Conservation (phyloP, 179 eudicot genomes). For the Actinidia polygama region DNA sequence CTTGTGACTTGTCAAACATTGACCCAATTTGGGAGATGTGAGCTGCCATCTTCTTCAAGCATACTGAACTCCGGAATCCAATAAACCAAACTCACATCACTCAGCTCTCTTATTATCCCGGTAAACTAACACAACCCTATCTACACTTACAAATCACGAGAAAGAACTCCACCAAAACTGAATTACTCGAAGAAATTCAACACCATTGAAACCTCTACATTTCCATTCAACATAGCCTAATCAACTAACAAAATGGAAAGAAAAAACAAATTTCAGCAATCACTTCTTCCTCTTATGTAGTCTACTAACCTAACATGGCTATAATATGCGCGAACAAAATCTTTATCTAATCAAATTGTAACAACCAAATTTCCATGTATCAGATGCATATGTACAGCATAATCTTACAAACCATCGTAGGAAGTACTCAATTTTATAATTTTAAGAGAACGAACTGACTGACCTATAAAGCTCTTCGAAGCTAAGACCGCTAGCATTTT, state of each 20-base stretch:
- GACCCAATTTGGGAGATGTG: not conserved
- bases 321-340: not conserved
- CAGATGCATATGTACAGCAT: not conserved
- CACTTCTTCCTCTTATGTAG: not conserved
- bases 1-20: no score
- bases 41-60: not conserved
- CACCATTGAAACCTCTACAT: not conserved
- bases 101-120: not conserved
- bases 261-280: not conserved
- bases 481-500: slow-evolving; percentile 59
- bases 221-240: not conserved
- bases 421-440: not conserved
- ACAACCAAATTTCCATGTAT: not conserved
- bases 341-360: not conserved
- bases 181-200: not conserved
- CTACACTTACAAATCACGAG: not conserved
- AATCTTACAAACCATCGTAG: not conserved
- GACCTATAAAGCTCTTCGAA: slow-evolving; percentile 61
- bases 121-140: not conserved
- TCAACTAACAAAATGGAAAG: not conserved
- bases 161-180: not conserved
- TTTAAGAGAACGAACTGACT: not conserved
- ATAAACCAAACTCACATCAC: not conserved
- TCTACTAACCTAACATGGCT: not conserved
- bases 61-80: not conserved